A percentile compares a stretch with the other conserved stretches of the same genome.
Conservation (phyloP, 2,329 filamentous ascomycete species). For the Pseudopithomyces maydicus region DNA sequence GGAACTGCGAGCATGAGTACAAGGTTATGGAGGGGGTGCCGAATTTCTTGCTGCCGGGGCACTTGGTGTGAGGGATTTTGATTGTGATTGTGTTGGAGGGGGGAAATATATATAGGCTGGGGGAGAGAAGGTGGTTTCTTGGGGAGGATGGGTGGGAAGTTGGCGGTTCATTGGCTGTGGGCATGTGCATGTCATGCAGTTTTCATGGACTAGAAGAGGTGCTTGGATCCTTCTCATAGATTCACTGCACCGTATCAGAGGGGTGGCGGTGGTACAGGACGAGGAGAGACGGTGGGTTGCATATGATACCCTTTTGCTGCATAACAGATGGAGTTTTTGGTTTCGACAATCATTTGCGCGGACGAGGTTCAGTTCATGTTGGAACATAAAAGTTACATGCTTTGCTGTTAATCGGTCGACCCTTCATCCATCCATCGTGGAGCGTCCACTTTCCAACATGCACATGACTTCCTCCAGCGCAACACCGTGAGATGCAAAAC, state of each 20-base stretch:
- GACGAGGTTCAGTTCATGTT: too few relatives aligned
- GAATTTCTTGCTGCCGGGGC: conserved; percentile 92
- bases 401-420: too few relatives aligned
- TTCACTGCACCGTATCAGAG: too few relatives aligned
- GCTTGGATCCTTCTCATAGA: too few relatives aligned
- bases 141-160: not conserved
- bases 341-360: not conserved
- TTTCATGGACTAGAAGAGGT: too few relatives aligned
- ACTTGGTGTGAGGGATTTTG: conserved; percentile 69
- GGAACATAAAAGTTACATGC: too few relatives aligned
- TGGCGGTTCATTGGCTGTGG: not conserved
- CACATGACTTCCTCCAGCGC: too few relatives aligned
- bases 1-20: conserved; percentile 91
- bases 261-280: not conserved
- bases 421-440: too few relatives aligned
- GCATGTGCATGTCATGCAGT: not conserved
- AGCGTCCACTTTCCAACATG: too few relatives aligned
- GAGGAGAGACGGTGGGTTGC: not conserved
- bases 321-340: conserved; percentile 8
- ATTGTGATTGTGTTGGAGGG: too few relatives aligned
- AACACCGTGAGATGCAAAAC: not conserved
- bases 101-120: too few relatives aligned
- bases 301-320: conserved; percentile 30
- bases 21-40: conserved; percentile 93
- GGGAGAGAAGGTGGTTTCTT: too few relatives aligned